phyloP scores from a whole-genome alignment of 2,329 filamentous ascomycete genomes.

The Dactylellina drechsleri region DNA sequence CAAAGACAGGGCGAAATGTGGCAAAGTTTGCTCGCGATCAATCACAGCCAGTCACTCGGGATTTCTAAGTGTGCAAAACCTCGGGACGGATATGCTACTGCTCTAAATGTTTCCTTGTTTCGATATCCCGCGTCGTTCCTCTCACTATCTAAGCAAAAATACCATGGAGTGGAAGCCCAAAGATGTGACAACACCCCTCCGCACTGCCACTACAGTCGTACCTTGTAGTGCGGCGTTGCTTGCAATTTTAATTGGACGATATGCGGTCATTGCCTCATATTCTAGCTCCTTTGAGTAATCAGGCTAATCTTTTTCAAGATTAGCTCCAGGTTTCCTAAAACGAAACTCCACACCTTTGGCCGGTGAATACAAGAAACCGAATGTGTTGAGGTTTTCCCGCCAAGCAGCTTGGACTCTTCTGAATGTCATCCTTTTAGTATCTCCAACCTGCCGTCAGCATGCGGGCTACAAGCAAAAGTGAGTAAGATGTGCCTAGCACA shows the following conservation, averaged over 20 bases:
- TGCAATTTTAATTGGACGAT: conserved; percentile 19
- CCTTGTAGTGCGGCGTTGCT: conserved; percentile 34
- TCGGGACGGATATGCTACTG: too few relatives aligned
- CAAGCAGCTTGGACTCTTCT: conserved; percentile 3
- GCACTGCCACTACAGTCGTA: conserved; percentile 27
- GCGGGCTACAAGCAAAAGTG: conserved; percentile 15
- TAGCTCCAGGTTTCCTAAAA: conserved; percentile 33
- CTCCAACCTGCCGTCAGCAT: conserved; percentile 40
- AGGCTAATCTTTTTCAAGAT: conserved; percentile 29
- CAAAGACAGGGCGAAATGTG: too few relatives aligned
- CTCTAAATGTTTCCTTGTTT: too few relatives aligned
- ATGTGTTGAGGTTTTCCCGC: not conserved
- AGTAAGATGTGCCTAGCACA: conserved; percentile 1
- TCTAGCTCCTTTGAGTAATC: conserved; percentile 29
- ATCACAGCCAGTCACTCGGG: too few relatives aligned
- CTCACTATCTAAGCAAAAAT: too few relatives aligned
- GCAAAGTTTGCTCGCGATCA: too few relatives aligned
- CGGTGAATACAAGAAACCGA: conserved; percentile 8
- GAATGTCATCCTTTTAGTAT: conserved; percentile 12
- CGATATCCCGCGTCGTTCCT: too few relatives aligned
- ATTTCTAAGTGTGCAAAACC: too few relatives aligned
- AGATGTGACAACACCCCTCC: conserved; percentile 19
- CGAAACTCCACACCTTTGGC: conserved; percentile 16
- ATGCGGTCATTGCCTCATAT: conserved; percentile 35
- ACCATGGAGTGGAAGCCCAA: too few relatives aligned